A percentile compares a stretch with the other conserved stretches of the same genome.
phyloP scores from a whole-genome alignment of 768 basidiomycete genomes.

The Tylopilus sp. region DNA sequence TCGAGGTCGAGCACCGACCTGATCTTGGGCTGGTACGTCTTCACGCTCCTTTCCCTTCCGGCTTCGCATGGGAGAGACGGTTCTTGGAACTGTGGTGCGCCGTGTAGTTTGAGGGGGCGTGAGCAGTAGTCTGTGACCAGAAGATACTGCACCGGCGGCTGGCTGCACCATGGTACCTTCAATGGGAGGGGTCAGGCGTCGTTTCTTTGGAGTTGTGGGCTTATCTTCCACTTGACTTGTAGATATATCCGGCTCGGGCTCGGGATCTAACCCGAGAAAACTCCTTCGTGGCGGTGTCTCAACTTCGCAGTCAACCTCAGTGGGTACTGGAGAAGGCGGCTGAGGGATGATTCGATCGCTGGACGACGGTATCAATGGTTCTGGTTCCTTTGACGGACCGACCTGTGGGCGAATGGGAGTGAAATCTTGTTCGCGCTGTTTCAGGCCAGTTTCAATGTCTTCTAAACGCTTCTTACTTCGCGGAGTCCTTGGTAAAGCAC shows the following conservation, averaged over 20 bases:
- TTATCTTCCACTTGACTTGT: conserved; percentile 11
- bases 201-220: conserved; percentile 27
- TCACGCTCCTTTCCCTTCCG: conserved; percentile 30
- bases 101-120: conserved; percentile 29
- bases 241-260: conserved; percentile 8
- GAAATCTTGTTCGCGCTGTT: conserved; percentile 11
- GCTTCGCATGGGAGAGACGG: conserved; percentile 10
- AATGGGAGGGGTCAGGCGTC: conserved; percentile 3
- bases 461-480: conserved; percentile 10
- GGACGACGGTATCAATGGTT: not conserved
- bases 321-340: conserved; percentile 26
- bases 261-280: conserved; percentile 23
- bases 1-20: conserved; percentile 14
- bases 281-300: conserved; percentile 13
- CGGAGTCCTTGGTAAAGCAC: conserved; percentile 1
- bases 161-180: not conserved
- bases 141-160: not conserved
- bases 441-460: conserved; percentile 18
- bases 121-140: conserved; percentile 3
- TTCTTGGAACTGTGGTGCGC: conserved; percentile 1
- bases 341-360: conserved; percentile 6
- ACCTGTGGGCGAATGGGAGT: conserved; percentile 5
- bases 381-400: conserved; percentile 4
- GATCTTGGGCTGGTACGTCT: not conserved
- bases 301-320: conserved; percentile 22